Conservation (phyloP, 306 rosid genomes). For the Casuarina cunninghamiana region DNA sequence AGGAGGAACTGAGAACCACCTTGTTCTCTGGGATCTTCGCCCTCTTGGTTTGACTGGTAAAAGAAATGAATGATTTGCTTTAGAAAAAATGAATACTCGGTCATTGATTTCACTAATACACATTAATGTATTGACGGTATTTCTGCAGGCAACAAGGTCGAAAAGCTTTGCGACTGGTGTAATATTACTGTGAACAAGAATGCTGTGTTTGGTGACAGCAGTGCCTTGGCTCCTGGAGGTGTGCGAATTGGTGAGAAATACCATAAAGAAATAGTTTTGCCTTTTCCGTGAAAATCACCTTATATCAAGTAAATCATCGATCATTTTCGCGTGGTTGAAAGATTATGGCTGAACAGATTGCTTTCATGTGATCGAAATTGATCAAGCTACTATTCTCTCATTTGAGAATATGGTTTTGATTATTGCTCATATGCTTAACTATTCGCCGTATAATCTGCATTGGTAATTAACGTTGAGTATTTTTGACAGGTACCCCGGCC, state of each 20-base stretch:
- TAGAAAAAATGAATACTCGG: not conserved
- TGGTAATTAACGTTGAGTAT: conserved; percentile 19
- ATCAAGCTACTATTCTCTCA: not conserved
- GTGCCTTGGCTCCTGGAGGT: conserved; percentile 98
- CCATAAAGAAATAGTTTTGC: not conserved
- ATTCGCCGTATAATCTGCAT: not conserved
- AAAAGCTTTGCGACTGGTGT: conserved; percentile 87
- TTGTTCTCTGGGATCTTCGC: conserved; percentile 97
- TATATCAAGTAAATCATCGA: not conserved
- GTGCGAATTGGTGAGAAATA: conserved; percentile 73
- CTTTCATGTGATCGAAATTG: too few species aligned
- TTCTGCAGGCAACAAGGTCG: conserved; percentile 90
- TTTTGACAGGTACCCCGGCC: conserved; percentile 76
- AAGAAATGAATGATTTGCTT: conserved; percentile 3
- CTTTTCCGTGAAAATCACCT: not conserved
- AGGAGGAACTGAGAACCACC: conserved; percentile 95
- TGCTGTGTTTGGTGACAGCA: conserved; percentile 96
- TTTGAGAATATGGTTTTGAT: not conserved
- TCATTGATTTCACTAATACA: not conserved
- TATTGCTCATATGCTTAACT: not conserved
- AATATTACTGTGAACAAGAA: conserved; percentile 95
- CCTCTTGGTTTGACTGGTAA: conserved; percentile 96
- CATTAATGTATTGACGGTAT: conserved; percentile 17
- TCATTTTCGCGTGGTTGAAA: not conserved
- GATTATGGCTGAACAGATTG: not conserved